phyloP scores from a whole-genome alignment of 176 grass and related monocot species.

The Miscanthus lutarioriparius region DNA sequence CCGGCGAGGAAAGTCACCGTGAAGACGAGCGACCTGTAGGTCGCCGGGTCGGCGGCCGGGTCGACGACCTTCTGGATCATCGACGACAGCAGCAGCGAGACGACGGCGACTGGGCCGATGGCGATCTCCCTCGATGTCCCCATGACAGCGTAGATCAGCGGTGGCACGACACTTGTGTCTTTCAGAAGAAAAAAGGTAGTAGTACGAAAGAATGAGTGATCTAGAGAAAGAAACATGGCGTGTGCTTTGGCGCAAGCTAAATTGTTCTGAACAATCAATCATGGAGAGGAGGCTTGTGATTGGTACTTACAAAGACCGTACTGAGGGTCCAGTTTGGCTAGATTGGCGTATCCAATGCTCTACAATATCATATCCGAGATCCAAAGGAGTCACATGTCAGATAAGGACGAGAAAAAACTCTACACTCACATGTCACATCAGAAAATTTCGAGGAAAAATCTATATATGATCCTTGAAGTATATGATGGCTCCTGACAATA shows the following conservation, averaged over 20 bases:
- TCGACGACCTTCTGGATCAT: conserved; percentile 86
- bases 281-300: background rate
- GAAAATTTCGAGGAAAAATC: background rate
- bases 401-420: background rate
- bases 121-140: conserved; percentile 88
- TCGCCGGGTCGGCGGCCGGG: conserved; percentile 58
- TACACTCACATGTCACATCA: background rate
- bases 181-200: background rate
- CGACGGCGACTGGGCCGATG: conserved; percentile 88
- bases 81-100: conserved; percentile 91
- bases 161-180: conserved; percentile 94
- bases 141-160: conserved; percentile 91
- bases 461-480: background rate
- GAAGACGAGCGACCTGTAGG: conserved; percentile 73
- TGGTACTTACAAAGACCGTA: conserved; percentile 91
- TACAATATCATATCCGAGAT: conserved; percentile 29
- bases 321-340: conserved; percentile 88
- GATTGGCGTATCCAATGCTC: conserved; percentile 98
- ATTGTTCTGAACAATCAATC: background rate
- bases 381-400: background rate
- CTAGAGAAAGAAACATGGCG: background rate
- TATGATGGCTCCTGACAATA: background rate
- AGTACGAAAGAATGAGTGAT: background rate
- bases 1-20: conserved; percentile 87
- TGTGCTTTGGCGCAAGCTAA: background rate